Evolutionary conservation across 2,329 filamentous ascomycete species (phyloP).

Genomic region (Fusarium pseudoanthophilum): DNA sequence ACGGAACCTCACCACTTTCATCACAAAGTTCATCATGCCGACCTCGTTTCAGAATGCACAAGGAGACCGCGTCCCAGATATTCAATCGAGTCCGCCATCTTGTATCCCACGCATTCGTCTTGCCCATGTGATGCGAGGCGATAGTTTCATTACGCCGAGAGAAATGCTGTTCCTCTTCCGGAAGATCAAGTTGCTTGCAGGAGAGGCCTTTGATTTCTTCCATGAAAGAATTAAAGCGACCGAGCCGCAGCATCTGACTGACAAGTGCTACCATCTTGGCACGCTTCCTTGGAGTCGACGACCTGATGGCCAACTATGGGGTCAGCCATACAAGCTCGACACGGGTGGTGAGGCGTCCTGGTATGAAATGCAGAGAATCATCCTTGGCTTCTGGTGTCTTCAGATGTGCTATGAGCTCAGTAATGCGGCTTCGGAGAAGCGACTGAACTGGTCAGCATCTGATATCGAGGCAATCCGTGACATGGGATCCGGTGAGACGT

Average conservation of each 20-base stretch:
- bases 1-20: neutral
- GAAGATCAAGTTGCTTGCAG: constrained; percentile 9
- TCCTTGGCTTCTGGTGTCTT: constrained; percentile 19
- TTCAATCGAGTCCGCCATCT: constrained; percentile 1
- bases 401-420: constrained; percentile 29
- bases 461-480: constrained; percentile 8
- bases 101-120: constrained; percentile 3
- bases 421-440: constrained; percentile 17
- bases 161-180: constrained; percentile 18
- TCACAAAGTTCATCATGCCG: constrained; percentile 11
- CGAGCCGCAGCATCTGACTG: constrained; percentile 10
- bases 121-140: neutral
- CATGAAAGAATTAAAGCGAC: constrained; percentile 1
- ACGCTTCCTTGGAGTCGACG: constrained; percentile 5
- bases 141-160: neutral
- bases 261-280: constrained; percentile 7
- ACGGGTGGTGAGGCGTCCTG: constrained; percentile 16
- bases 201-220: constrained; percentile 21
- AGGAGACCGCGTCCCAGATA: neutral
- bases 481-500: constrained; percentile 11
- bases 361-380: constrained; percentile 26
- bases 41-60: neutral
- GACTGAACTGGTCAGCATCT: constrained; percentile 6
- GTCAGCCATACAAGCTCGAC: constrained; percentile 8
- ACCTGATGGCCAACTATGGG: constrained; percentile 10